Conservation (phyloP, 1,139 yeast genomes). For the Yamadazyma kanchanaburiensis region DNA sequence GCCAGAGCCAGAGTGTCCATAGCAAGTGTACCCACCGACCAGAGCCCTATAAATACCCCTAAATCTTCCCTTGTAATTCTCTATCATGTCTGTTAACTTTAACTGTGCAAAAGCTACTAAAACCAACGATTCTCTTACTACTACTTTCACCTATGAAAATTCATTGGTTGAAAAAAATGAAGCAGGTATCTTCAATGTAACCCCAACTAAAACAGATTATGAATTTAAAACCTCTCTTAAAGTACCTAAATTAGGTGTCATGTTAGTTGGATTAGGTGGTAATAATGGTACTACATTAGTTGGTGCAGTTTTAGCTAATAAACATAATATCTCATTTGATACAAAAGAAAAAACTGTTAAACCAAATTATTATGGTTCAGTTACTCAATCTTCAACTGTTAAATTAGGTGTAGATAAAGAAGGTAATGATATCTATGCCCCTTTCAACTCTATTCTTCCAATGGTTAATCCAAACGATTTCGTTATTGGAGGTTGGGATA, state of each 20-base stretch:
- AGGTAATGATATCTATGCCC: slow-evolving; percentile 89
- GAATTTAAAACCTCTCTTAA: slow-evolving; percentile 82
- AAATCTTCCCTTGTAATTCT: too few relatives aligned
- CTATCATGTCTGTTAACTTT: slow-evolving; percentile 53
- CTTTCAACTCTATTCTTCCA: slow-evolving; percentile 87
- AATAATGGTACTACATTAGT: slow-evolving; percentile 92
- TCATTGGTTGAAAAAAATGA: slow-evolving; percentile 36
- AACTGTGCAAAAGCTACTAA: slow-evolving; percentile 60
- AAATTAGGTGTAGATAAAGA: slow-evolving; percentile 80
- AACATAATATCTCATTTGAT: slow-evolving; percentile 71
- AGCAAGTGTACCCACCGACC: too few relatives aligned
- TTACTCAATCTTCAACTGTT: slow-evolving; percentile 88
- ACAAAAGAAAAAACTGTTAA: slow-evolving; percentile 77
- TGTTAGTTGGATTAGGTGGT: slow-evolving; percentile 95
- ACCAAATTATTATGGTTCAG: slow-evolving; percentile 94
- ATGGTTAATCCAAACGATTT: slow-evolving; percentile 88
- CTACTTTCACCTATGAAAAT: slow-evolving; percentile 57
- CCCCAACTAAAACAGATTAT: slow-evolving; percentile 70
- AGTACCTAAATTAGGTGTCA: slow-evolving; percentile 82
- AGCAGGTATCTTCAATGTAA: slow-evolving; percentile 61
- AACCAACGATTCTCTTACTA: slow-evolving; percentile 56
- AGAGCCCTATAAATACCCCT: too few relatives aligned
- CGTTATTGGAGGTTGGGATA: slow-evolving; percentile 95
- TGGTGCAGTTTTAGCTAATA: slow-evolving; percentile 84
- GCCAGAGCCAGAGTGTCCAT: too few relatives aligned